These are phyloP conservation scores for Aspergillus novofumigatus DNA, from an alignment of 2,329 filamentous ascomycete genomes.

Conservation along the genomic window DNA sequence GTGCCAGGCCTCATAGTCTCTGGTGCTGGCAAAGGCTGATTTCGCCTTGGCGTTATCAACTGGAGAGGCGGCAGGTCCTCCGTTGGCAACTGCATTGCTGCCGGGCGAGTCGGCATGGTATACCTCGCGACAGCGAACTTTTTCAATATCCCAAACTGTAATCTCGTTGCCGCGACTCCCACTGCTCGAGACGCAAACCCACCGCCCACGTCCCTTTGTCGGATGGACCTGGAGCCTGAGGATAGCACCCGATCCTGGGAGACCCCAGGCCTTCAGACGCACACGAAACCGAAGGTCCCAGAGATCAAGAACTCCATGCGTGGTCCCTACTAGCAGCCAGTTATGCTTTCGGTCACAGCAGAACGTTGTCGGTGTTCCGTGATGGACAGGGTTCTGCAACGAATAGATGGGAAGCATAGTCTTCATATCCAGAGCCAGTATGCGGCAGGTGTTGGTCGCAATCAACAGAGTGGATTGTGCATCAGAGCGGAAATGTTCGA, in stretches of 20 bases:
- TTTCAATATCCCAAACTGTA: slow-evolving; percentile 93
- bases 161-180: slow-evolving; percentile 78
- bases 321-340: slow-evolving; percentile 88
- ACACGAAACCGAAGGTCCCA: slow-evolving; percentile 97
- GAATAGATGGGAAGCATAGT: slow-evolving; percentile 79
- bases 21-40: slow-evolving; percentile 30
- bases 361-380: slow-evolving; percentile 88
- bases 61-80: slow-evolving; percentile 49
- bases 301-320: slow-evolving; percentile 85
- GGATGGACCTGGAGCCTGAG: slow-evolving; percentile 77
- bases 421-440: slow-evolving; percentile 80
- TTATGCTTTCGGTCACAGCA: slow-evolving; percentile 80
- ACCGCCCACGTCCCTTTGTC: slow-evolving; percentile 70
- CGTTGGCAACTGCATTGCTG: slow-evolving; percentile 24
- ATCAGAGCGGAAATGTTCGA: slow-evolving; percentile 84
- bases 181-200: slow-evolving; percentile 84
- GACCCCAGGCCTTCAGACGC: slow-evolving; percentile 80
- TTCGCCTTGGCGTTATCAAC: slow-evolving; percentile 24
- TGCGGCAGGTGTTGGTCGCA: slow-evolving; percentile 78
- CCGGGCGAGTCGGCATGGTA: slow-evolving; percentile 58
- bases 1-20: slow-evolving; percentile 76
- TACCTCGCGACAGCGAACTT: slow-evolving; percentile 80
- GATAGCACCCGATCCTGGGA: slow-evolving; percentile 75
- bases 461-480: slow-evolving; percentile 76
- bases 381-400: slow-evolving; percentile 82